Percentiles rank a stretch among this genome's conserved stretches.
Evolutionary conservation across 306 rosid species (phyloP).

Genomic region (Lathyrus aphaca): DNA sequence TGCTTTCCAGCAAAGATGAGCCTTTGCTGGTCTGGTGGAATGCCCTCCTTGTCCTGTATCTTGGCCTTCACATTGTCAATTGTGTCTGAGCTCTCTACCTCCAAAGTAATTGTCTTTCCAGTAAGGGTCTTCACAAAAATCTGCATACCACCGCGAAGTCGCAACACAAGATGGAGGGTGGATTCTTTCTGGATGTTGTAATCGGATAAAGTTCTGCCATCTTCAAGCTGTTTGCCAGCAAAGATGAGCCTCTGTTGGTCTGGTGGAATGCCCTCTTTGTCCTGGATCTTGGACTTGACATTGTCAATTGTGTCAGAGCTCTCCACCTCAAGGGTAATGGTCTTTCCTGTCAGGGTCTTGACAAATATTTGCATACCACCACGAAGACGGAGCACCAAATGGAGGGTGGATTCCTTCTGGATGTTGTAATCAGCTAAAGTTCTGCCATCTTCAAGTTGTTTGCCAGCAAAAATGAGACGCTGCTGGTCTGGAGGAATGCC

Average conservation of each 20-base stretch:
- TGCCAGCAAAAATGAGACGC: background rate
- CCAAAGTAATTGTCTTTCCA: conserved; percentile 34
- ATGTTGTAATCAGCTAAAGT: background rate
- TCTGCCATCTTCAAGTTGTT: background rate
- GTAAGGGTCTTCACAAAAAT: conserved; percentile 32
- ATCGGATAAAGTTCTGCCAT: conserved; percentile 32
- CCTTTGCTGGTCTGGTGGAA: conserved; percentile 38
- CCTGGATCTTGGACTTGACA: conserved; percentile 36
- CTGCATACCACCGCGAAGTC: conserved; percentile 39
- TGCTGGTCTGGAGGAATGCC: too few relatives aligned
- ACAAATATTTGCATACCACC: conserved; percentile 34
- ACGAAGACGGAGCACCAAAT: background rate
- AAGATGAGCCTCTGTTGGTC: conserved; percentile 36
- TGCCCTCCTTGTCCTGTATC: conserved; percentile 37
- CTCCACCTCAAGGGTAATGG: conserved; percentile 39
- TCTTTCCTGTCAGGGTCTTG: conserved; percentile 37
- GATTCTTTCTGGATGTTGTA: conserved; percentile 39
- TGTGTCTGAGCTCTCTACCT: conserved; percentile 39
- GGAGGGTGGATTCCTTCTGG: background rate
- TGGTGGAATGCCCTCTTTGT: conserved; percentile 36
- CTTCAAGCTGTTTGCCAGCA: conserved; percentile 39
- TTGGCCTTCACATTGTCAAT: conserved; percentile 38
- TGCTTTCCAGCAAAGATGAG: conserved; percentile 37
- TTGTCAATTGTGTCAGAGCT: conserved; percentile 37
- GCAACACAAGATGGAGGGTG: conserved; percentile 27